These are phyloP conservation scores for Murraya koenigii DNA, from an alignment of 345 rosid genomes.

Conservation along the genomic window DNA sequence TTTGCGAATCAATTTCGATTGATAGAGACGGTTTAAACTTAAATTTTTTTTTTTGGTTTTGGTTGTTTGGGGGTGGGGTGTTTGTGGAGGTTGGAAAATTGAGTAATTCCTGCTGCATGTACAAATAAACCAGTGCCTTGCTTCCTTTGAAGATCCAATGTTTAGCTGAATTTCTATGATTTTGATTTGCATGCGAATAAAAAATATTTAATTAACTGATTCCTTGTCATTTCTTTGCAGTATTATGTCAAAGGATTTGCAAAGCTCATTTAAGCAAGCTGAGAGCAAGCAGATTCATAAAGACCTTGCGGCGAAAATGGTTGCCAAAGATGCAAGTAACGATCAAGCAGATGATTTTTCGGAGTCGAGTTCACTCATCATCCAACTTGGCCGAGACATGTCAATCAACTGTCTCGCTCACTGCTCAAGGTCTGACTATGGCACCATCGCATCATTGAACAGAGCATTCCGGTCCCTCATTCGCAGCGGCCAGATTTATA, in stretches of 20 bases:
- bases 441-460: slow-evolving; percentile 38
- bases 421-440: slow-evolving; percentile 69
- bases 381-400: slow-evolving; percentile 59
- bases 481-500: slow-evolving; percentile 53
- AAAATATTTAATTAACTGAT: not conserved
- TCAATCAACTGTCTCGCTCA: slow-evolving; percentile 54
- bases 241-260: slow-evolving; percentile 43
- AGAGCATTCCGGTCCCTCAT: slow-evolving; percentile 37
- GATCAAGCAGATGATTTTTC: slow-evolving; percentile 20
- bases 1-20: not conserved
- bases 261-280: slow-evolving; percentile 37
- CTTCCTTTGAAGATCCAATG: not conserved
- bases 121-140: not conserved
- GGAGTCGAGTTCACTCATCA: slow-evolving; percentile 46
- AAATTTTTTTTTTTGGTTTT: not conserved
- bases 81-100: no score
- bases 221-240: not conserved
- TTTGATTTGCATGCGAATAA: not conserved
- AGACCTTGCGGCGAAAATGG: slow-evolving; percentile 22
- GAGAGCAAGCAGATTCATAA: slow-evolving; percentile 47
- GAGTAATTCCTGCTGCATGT: not conserved
- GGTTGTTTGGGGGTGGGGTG: not conserved
- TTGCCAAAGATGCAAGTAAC: slow-evolving; percentile 17
- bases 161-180: not conserved
- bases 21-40: not conserved